Conservation (phyloP, 1,284 basidiomycete genomes). For the Microbotryum violaceum region DNA sequence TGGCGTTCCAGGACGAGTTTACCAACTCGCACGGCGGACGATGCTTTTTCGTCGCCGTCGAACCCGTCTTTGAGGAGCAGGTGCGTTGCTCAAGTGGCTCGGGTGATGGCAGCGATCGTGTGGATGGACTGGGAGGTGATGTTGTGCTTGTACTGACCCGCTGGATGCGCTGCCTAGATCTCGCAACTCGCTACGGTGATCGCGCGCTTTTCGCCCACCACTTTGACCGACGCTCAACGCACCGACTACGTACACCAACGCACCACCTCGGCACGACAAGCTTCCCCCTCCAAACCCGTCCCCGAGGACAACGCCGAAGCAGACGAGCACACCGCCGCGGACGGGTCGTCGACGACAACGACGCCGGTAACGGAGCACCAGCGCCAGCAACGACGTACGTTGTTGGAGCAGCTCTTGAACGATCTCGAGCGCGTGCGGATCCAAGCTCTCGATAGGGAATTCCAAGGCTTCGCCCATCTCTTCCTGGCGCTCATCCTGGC, state of each 20-base stretch:
- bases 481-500: slow-evolving; percentile 24
- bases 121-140: too few relatives aligned
- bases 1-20: slow-evolving; percentile 28
- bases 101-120: too few relatives aligned
- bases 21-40: slow-evolving; percentile 17
- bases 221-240: slow-evolving; percentile 8
- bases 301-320: slow-evolving; percentile 5
- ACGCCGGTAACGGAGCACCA: slow-evolving; percentile 8
- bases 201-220: slow-evolving; percentile 8
- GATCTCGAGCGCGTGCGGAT: slow-evolving; percentile 5
- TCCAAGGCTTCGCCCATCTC: slow-evolving; percentile 31
- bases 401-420: slow-evolving; percentile 8
- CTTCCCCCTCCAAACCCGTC: slow-evolving; percentile 8
- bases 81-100: background rate
- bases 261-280: slow-evolving; percentile 10
- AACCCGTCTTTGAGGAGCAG: slow-evolving; percentile 23
- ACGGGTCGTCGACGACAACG: background rate
- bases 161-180: slow-evolving; percentile 6
- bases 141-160: background rate
- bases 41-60: slow-evolving; percentile 29
- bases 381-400: slow-evolving; percentile 14
- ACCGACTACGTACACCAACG: slow-evolving; percentile 11
- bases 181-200: slow-evolving; percentile 16
- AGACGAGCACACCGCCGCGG: slow-evolving; percentile 1
- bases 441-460: slow-evolving; percentile 21